Percentiles rank a stretch among this genome's conserved stretches.
phyloP scores from a whole-genome alignment of 352 stramenopile genomes.

The Saprolegnia diclina region DNA sequence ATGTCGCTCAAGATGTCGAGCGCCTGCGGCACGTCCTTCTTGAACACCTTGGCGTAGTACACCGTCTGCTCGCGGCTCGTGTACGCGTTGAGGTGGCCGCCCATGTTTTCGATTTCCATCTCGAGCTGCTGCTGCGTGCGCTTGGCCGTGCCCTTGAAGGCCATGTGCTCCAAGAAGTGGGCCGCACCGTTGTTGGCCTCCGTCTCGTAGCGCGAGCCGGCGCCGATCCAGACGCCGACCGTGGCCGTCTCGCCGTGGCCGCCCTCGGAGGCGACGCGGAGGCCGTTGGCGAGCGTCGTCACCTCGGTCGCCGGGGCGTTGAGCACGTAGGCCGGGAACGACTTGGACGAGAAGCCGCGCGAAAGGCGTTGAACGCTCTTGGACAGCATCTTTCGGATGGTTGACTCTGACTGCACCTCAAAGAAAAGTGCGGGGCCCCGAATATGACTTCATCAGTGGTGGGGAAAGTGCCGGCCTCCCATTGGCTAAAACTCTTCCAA shows the following conservation, averaged over 20 bases:
- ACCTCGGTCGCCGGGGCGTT: constrained; percentile 95
- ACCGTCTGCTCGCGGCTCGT: constrained; percentile 99
- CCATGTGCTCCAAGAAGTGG: constrained; percentile 99
- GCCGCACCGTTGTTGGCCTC: constrained; percentile 97
- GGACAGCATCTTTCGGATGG: constrained; percentile 24
- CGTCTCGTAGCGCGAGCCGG: constrained; percentile 97
- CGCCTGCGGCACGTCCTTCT: constrained; percentile 95
- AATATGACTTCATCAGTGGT: constrained; percentile 28
- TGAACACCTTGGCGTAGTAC: constrained; percentile 99
- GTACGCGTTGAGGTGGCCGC: constrained; percentile 99
- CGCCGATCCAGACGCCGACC: constrained; percentile 97
- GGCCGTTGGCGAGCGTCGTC: constrained; percentile 92
- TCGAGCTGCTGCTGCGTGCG: constrained; percentile 98
- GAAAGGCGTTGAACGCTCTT: constrained; percentile 27
- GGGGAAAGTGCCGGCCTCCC: constrained; percentile 20
- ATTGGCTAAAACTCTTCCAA: constrained; percentile 9
- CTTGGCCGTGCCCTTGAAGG: constrained; percentile 98
- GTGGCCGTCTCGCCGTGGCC: constrained; percentile 97
- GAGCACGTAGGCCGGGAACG: constrained; percentile 76
- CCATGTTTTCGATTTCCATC: constrained; percentile 99
- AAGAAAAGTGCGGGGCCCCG: constrained; percentile 24
- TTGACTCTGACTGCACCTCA: constrained; percentile 25
- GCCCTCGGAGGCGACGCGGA: constrained; percentile 97
- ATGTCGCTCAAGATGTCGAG: constrained; percentile 99
- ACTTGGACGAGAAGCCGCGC: constrained; percentile 27